Evolutionary conservation across 1,284 basidiomycete species (phyloP), one percentile per base, ranked within the genome.

Genomic region (Ustilago hordei): DNA sequence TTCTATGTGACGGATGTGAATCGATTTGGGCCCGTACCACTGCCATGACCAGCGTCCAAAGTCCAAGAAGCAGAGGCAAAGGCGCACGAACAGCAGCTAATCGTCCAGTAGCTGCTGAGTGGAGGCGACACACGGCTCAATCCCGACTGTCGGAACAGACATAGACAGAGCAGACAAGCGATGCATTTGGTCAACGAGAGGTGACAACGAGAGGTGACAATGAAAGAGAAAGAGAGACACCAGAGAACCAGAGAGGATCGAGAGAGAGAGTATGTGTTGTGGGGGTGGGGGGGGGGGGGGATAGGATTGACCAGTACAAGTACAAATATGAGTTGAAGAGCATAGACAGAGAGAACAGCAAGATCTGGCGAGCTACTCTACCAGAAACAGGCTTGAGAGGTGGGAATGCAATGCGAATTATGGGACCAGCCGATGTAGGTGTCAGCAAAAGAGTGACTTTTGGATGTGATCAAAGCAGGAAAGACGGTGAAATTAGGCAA

Each of bases 381-480:
- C 17, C 36, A 38, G 36, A 28, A 28, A 28, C 13, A 38, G 36
- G 36, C 13, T 47, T n/a, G 15, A 41, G 58, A 59, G 35, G 58
- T 55, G 56, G 54, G 43, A 64, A 73, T 73, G 70, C 70, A 45
- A 61, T 68, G 71, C 57, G 32, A 60, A 53, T 8, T 36, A 31
- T 15, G 53, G 19, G 38, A 50, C 60, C 34, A 60, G 47, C 32
- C 48, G 31, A 17, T 11, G 8, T 32, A 28, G 3, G 48, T 50
- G 35, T 34, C 48, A 48, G 23, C 59, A 32, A 36, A 28, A 19
- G 28, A 11, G 48, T 50, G 48, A 50, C 23, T 60, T 60, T 60
- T 53, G 56, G 45, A n/a, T 36, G 45, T 8, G 47, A 41, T 28
- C 23, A 28, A 28, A 28, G 23, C 3, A 28, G 23, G 43, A 19